A percentile compares a stretch with the other conserved stretches of the same genome.
phyloP scores from a whole-genome alignment of 305 asterid genomes.

The Fraxinus ornus region DNA sequence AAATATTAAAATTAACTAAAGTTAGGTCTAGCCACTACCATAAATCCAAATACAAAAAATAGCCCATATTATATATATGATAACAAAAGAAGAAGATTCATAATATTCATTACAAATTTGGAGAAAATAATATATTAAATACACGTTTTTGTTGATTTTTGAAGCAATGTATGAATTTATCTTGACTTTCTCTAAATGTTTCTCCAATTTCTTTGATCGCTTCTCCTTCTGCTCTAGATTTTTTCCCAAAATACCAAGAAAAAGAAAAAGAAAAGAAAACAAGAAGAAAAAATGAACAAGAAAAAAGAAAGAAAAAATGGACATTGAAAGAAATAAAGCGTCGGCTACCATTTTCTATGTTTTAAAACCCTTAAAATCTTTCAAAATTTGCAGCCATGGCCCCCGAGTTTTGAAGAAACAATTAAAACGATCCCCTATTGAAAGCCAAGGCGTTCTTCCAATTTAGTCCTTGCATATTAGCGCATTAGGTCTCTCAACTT shows the following conservation, averaged over 20 bases:
- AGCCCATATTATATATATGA: not conserved
- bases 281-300: no score
- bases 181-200: not conserved
- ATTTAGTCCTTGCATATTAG: not conserved
- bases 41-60: not conserved
- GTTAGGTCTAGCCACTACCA: not conserved
- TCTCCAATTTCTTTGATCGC: not conserved
- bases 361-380: not conserved
- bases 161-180: not conserved
- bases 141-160: not conserved
- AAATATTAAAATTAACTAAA: no score
- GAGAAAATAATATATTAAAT: not conserved
- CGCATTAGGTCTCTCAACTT: not conserved
- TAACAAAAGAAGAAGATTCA: no score
- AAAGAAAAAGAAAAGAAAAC: not conserved
- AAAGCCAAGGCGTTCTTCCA: not conserved
- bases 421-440: not conserved
- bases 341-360: not conserved
- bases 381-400: not conserved
- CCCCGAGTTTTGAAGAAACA: not conserved
- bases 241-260: not conserved
- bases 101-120: not conserved
- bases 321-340: not conserved
- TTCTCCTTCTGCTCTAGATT: not conserved
- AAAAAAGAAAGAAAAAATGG: no score